A percentile compares a stretch with the other conserved stretches of the same genome.
Evolutionary conservation across 306 rosid species (phyloP).

Genomic region (Cucumis cinereus): DNA sequence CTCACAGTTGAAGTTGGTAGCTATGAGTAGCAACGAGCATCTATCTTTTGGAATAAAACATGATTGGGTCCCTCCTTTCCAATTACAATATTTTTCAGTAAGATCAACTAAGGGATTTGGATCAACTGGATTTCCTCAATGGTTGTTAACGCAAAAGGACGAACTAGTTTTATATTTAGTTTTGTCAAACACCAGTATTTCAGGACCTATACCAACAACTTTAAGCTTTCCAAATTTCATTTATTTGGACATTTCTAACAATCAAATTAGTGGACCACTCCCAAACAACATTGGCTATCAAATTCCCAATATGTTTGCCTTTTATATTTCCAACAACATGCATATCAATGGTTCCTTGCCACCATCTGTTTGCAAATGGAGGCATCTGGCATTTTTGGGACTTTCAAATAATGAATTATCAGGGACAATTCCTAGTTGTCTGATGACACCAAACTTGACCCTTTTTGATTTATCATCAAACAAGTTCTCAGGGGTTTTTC

Average conservation of each 20-base stretch:
- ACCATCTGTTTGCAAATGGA: not conserved
- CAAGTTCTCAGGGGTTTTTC: not conserved
- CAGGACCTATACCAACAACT: not conserved
- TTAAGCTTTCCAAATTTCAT: not conserved
- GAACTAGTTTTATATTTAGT: not conserved
- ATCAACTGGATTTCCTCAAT: not conserved
- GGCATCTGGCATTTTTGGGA: rapidly evolving
- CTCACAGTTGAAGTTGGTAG: not conserved
- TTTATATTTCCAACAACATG: not conserved
- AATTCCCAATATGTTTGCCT: not conserved
- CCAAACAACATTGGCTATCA: not conserved
- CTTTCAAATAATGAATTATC: not conserved
- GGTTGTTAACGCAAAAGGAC: not conserved
- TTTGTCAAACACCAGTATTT: not conserved
- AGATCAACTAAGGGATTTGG: not conserved
- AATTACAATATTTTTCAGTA: not conserved
- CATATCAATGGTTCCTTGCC: not conserved
- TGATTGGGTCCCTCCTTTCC: not conserved
- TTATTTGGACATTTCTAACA: constrained; percentile 5
- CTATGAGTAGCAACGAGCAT: too few relatives aligned
- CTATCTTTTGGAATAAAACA: not conserved
- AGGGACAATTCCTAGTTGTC: not conserved
- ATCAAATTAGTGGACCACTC: not conserved
- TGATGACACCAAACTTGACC: not conserved
- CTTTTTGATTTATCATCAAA: not conserved